These are phyloP conservation scores for Apiospora aurea DNA, from an alignment of 2,329 filamentous ascomycete genomes.

Conservation along the genomic window DNA sequence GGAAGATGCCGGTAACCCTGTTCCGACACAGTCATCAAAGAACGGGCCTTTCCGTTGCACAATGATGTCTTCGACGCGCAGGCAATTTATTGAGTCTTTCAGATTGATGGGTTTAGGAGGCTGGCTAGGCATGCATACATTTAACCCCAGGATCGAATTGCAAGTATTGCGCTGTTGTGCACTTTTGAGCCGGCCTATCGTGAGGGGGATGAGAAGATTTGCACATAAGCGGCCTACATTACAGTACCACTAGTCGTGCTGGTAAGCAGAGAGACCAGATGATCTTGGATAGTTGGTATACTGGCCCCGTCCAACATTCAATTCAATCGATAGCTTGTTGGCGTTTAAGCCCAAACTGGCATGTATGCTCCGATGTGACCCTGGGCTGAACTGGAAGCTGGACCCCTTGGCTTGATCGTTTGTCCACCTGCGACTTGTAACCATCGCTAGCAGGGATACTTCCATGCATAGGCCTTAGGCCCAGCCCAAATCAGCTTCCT, in stretches of 20 bases:
- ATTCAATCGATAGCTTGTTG: slow-evolving; percentile 14
- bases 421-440: slow-evolving; percentile 8
- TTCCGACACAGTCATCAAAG: background rate
- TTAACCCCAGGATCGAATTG: too few species aligned
- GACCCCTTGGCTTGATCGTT: slow-evolving; percentile 16
- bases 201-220: background rate
- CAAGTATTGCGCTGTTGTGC: background rate
- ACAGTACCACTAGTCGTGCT: background rate
- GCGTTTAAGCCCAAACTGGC: slow-evolving; percentile 26
- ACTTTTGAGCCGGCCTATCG: background rate
- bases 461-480: slow-evolving; percentile 1
- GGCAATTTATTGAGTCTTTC: background rate
- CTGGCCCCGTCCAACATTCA: slow-evolving; percentile 7
- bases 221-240: background rate
- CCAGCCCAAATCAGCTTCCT: slow-evolving; percentile 4
- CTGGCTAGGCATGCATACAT: background rate
- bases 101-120: background rate
- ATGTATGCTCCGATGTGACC: slow-evolving; percentile 25
- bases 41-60: slow-evolving; percentile 15
- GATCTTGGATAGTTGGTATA: background rate
- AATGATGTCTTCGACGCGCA: background rate
- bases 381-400: slow-evolving; percentile 16
- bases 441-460: slow-evolving; percentile 16
- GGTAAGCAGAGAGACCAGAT: background rate
- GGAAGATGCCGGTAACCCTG: background rate